Evolutionary conservation across 192 early-diverging fungal species (phyloP).

Genomic region (Podila verticillata): DNA sequence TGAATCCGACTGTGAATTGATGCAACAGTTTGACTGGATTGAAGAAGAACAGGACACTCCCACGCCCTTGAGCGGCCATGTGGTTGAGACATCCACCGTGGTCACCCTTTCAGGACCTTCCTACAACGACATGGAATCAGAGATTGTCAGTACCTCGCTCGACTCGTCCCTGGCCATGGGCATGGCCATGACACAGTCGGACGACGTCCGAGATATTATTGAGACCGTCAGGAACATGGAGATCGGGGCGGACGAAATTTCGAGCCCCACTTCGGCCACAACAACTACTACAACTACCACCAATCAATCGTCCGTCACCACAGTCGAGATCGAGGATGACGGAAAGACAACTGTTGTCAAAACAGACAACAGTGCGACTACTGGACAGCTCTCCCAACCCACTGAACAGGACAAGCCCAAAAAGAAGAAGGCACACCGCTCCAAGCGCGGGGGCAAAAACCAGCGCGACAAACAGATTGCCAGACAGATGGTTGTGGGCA

Average conservation of each 20-base stretch:
- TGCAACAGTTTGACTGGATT: constrained; percentile 54
- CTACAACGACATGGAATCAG: constrained; percentile 2
- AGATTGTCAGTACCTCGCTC: constrained; percentile 2
- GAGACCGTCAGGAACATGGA: constrained; percentile 12
- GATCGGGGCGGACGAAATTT: constrained; percentile 38
- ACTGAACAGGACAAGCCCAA: neutral
- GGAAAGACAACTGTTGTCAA: neutral
- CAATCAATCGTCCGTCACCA: neutral
- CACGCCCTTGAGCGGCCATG: neutral
- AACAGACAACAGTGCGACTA: neutral
- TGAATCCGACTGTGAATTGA: constrained; percentile 51
- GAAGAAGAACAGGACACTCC: constrained; percentile 32
- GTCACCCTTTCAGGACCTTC: neutral
- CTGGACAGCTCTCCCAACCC: neutral
- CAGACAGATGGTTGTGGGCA: constrained; percentile 27
- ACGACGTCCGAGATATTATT: constrained; percentile 30
- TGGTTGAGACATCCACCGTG: neutral
- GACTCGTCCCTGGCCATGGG: constrained; percentile 8
- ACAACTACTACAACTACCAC: neutral
- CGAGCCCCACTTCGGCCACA: neutral
- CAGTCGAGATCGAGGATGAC: too few relatives aligned
- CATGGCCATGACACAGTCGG: constrained; percentile 43
- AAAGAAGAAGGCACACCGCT: constrained; percentile 50
- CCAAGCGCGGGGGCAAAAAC: constrained; percentile 40
- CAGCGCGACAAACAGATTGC: constrained; percentile 30